A percentile compares a stretch with the other conserved stretches of the same genome.
Conservation (phyloP, 441 rosid genomes). For the Mallotus repandus region DNA sequence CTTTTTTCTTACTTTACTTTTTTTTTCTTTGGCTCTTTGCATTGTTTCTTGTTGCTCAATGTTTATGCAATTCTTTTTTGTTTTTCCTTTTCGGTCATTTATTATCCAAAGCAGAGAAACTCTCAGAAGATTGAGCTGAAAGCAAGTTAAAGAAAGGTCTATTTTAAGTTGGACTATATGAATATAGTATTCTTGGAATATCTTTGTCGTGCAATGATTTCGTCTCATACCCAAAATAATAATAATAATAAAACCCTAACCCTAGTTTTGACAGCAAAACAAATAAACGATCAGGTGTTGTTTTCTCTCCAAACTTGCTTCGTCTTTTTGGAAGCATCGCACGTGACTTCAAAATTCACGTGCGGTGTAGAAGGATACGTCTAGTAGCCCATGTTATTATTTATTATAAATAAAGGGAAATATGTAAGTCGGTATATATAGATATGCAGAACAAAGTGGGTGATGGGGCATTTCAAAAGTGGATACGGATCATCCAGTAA, state of each 20-base stretch:
- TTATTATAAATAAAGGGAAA: too few species aligned
- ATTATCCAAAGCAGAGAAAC: conserved; percentile 24
- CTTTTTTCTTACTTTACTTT: neutral
- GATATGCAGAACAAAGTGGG: neutral
- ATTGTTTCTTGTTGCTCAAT: neutral
- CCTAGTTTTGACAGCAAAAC: conserved; percentile 30
- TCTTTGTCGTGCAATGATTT: conserved; percentile 52
- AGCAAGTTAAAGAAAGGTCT: conserved; percentile 27
- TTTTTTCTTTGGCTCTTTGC: neutral
- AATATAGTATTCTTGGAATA: conserved; percentile 28
- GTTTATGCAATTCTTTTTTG: neutral
- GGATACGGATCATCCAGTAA: conserved; percentile 37
- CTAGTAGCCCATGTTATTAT: conserved; percentile 9
- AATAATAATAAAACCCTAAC: conserved; percentile 25
- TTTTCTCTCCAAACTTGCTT: neutral
- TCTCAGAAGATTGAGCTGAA: conserved; percentile 25
- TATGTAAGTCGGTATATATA: too few species aligned
- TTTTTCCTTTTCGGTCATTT: conserved; percentile 15
- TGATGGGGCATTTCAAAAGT: conserved; percentile 31
- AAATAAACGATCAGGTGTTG: neutral
- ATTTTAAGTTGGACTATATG: conserved; percentile 8
- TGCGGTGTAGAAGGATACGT: conserved; percentile 31
- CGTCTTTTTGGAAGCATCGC: conserved; percentile 26
- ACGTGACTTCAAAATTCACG: conserved; percentile 42
- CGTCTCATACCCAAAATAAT: conserved; percentile 24